phyloP scores from a whole-genome alignment of 495 filamentous ascomycete genomes.

The Neurospora sp. region DNA sequence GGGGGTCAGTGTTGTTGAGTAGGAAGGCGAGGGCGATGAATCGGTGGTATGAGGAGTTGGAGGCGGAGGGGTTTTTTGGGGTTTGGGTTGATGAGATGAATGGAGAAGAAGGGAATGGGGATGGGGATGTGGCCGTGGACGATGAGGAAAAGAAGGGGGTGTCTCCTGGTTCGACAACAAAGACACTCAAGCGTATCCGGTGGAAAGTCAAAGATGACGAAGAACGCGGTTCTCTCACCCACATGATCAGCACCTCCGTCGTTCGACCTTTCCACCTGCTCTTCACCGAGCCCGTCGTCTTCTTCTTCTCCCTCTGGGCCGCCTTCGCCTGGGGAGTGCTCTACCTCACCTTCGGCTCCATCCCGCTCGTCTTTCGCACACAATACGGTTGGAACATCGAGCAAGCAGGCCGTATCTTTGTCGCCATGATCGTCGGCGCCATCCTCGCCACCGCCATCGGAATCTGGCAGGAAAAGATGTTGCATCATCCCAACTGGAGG shows the following conservation, averaged over 20 bases:
- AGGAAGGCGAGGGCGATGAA: slow-evolving; percentile 69
- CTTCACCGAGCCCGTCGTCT: slow-evolving; percentile 84
- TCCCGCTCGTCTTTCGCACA: slow-evolving; percentile 66
- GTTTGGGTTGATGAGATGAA: slow-evolving; percentile 27
- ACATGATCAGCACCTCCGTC: slow-evolving; percentile 68
- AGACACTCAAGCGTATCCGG: slow-evolving; percentile 49
- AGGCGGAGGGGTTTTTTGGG: slow-evolving; percentile 55
- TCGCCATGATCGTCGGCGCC: slow-evolving; percentile 57
- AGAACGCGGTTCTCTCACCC: slow-evolving; percentile 54
- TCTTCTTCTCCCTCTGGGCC: slow-evolving; percentile 89
- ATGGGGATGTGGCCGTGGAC: not conserved
- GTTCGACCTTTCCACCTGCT: slow-evolving; percentile 80
- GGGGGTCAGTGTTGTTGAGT: slow-evolving; percentile 71
- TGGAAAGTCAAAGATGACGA: slow-evolving; percentile 85
- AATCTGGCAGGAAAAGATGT: slow-evolving; percentile 55
- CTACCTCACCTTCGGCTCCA: slow-evolving; percentile 70
- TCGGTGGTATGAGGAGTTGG: slow-evolving; percentile 65
- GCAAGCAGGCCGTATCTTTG: slow-evolving; percentile 63
- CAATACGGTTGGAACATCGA: slow-evolving; percentile 61
- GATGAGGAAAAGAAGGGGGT: slow-evolving; percentile 19
- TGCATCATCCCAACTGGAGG: slow-evolving; percentile 37
- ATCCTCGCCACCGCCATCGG: slow-evolving; percentile 61
- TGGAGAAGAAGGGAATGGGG: not conserved
- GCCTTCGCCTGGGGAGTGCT: slow-evolving; percentile 85
- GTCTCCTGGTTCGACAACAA: slow-evolving; percentile 10